phyloP scores from a whole-genome alignment of 1,284 basidiomycete species.

The Neotropicomus parvogracilis region DNA sequence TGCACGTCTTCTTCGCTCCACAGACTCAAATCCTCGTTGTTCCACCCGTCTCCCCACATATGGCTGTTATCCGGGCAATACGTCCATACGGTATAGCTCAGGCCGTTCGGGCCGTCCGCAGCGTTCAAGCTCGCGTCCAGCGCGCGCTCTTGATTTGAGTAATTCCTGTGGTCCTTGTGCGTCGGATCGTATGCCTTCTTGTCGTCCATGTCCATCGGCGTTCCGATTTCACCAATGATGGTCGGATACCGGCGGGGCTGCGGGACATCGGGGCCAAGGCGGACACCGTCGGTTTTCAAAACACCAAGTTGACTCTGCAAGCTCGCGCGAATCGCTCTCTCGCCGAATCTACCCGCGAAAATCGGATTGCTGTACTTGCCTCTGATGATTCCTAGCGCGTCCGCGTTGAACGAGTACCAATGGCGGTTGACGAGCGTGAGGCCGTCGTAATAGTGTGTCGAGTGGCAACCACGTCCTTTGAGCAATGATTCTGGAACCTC shows the following conservation, averaged over 20 bases:
- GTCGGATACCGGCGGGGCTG: constrained; percentile 66
- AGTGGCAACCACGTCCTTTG: constrained; percentile 71
- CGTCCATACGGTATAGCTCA: constrained; percentile 91
- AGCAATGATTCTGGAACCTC: constrained; percentile 57
- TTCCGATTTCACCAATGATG: constrained; percentile 94
- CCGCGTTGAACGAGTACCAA: constrained; percentile 98
- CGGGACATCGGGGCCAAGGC: constrained; percentile 39
- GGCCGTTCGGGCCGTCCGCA: constrained; percentile 76
- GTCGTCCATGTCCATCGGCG: constrained; percentile 88
- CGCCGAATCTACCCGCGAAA: constrained; percentile 75
- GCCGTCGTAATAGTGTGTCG: constrained; percentile 94
- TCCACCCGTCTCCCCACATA: constrained; percentile 94
- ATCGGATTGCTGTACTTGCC: constrained; percentile 78
- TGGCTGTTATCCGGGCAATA: constrained; percentile 81
- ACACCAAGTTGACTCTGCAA: constrained; percentile 83
- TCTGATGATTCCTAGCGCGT: constrained; percentile 86
- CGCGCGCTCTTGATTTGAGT: constrained; percentile 76
- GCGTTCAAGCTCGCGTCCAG: constrained; percentile 92
- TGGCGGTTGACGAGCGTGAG: constrained; percentile 80
- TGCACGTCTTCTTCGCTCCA: constrained; percentile 71
- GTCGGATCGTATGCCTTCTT: constrained; percentile 72
- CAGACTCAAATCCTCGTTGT: constrained; percentile 90
- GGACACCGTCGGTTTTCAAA: constrained; percentile 68
- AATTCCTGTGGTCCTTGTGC: constrained; percentile 63
- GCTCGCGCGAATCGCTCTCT: constrained; percentile 76